phyloP scores from a whole-genome alignment of 768 basidiomycete species.

The Tremella fuciformis region DNA sequence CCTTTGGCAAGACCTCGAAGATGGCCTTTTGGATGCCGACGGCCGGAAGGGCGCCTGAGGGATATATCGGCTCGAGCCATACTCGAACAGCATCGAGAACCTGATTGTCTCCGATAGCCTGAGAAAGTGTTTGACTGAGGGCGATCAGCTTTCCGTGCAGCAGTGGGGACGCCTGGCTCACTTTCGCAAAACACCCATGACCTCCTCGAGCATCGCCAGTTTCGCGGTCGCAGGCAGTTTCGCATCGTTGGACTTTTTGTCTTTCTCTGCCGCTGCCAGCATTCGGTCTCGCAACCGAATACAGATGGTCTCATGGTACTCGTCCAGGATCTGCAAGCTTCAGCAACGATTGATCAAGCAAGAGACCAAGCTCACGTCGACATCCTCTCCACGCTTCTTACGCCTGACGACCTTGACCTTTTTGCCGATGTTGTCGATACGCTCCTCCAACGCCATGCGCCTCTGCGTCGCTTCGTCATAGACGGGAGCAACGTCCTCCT shows the following conservation, averaged over 20 bases:
- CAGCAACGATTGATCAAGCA: conserved; percentile 14
- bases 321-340: conserved; percentile 59
- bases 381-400: conserved; percentile 65
- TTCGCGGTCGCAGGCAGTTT: conserved; percentile 81
- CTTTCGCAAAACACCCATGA: conserved; percentile 92
- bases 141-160: not conserved
- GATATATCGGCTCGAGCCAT: conserved; percentile 86
- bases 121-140: conserved; percentile 71
- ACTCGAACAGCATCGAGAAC: conserved; percentile 80
- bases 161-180: conserved; percentile 53
- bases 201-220: conserved; percentile 77
- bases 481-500: conserved; percentile 64
- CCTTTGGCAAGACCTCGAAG: conserved; percentile 71
- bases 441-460: conserved; percentile 73
- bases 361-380: conserved; percentile 59
- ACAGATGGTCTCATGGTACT: conserved; percentile 85
- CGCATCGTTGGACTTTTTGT: conserved; percentile 72
- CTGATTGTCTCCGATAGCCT: conserved; percentile 85
- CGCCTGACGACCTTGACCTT: conserved; percentile 63
- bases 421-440: conserved; percentile 85
- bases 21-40: conserved; percentile 93
- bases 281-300: conserved; percentile 82
- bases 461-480: conserved; percentile 63
- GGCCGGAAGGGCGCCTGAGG: conserved; percentile 86
- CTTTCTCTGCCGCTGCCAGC: conserved; percentile 79